These are phyloP conservation scores for Hypoxylon cercidicola DNA, from an alignment of 495 filamentous ascomycete species.

Conservation along the genomic window DNA sequence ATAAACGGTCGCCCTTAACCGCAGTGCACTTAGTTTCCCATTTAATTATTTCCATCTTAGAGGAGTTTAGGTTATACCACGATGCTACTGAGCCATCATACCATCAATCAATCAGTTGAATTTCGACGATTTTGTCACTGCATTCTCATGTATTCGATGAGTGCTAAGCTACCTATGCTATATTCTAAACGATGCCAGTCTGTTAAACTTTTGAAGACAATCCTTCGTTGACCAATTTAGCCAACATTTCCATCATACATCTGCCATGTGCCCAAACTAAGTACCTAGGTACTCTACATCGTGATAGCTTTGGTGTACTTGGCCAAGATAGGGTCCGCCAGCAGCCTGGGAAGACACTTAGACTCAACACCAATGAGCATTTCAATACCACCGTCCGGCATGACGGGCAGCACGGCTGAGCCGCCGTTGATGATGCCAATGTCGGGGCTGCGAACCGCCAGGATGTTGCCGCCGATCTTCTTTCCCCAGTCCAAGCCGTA, in stretches of 20 bases:
- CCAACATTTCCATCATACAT: neutral
- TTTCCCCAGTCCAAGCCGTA: slow-evolving; percentile 51
- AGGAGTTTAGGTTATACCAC: too few relatives aligned
- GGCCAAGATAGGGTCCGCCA: slow-evolving; percentile 44
- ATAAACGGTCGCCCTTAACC: neutral
- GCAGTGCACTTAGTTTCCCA: neutral
- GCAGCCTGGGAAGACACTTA: slow-evolving; percentile 32
- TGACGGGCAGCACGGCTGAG: slow-evolving; percentile 48
- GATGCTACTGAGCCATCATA: too few relatives aligned
- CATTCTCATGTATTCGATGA: neutral
- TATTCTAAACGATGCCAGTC: neutral
- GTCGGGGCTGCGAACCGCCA: slow-evolving; percentile 48
- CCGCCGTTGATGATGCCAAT: slow-evolving; percentile 49
- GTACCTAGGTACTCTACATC: neutral
- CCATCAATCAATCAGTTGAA: too few relatives aligned
- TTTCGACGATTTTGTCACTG: neutral
- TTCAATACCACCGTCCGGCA: slow-evolving; percentile 52
- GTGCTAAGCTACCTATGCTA: neutral
- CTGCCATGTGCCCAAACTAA: neutral
- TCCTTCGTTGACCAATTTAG: neutral
- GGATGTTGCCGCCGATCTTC: slow-evolving; percentile 45
- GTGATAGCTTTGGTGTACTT: slow-evolving; percentile 42
- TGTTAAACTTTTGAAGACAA: neutral
- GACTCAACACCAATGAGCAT: slow-evolving; percentile 50
- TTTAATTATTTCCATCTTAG: too few relatives aligned